Conservation (phyloP, 179 eudicot species). For the Actinidia polygama region DNA sequence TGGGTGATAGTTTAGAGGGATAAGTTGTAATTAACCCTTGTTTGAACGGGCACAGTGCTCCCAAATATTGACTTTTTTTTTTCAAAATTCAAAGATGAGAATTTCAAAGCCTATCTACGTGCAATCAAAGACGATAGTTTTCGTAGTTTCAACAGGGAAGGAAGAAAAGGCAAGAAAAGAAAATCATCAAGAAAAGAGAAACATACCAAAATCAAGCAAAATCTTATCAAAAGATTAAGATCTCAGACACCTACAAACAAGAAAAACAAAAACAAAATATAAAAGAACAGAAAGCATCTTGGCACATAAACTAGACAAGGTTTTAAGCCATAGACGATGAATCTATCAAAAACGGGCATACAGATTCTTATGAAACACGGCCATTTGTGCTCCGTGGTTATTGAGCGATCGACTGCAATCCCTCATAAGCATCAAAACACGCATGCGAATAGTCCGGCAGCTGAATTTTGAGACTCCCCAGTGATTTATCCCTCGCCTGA, state of each 20-base stretch:
- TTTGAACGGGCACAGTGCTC: too few relatives aligned
- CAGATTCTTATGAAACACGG: constrained; percentile 28
- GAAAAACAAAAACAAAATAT: neutral
- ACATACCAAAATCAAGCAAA: too few relatives aligned
- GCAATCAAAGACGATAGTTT: too few relatives aligned
- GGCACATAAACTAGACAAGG: constrained; percentile 1
- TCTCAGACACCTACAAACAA: neutral
- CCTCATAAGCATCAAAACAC: constrained; percentile 57
- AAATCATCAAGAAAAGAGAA: too few relatives aligned
- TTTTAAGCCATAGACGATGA: constrained; percentile 2
- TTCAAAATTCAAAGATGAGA: too few relatives aligned
- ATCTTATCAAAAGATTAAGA: too few relatives aligned
- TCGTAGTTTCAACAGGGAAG: too few relatives aligned
- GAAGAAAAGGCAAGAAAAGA: too few relatives aligned
- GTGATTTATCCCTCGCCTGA: constrained; percentile 88
- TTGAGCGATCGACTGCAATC: constrained; percentile 50
- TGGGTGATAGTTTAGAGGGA: too few relatives aligned
- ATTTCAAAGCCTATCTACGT: too few relatives aligned
- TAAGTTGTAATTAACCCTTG: too few relatives aligned
- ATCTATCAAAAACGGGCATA: neutral
- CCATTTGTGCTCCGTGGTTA: constrained; percentile 53
- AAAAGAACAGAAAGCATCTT: neutral
- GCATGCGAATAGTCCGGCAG: constrained; percentile 80
- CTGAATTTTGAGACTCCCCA: constrained; percentile 68
- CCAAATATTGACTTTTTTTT: too few relatives aligned